phyloP scores from a whole-genome alignment of 202 grass and related monocot species.

The Setaria viridis region DNA sequence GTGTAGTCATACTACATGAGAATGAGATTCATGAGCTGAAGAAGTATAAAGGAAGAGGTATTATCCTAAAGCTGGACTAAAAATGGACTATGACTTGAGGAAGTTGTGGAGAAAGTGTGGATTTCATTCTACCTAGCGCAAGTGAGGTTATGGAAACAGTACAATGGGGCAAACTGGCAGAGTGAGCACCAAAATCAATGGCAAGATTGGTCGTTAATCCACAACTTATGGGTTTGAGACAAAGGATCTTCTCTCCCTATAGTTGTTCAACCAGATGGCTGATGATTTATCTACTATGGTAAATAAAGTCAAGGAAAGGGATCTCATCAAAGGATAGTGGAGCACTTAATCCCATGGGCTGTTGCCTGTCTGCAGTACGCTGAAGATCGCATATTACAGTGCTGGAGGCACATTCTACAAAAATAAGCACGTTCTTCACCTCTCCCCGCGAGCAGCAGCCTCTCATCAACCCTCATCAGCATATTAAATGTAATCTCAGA shows the following conservation, averaged over 20 bases:
- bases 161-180: not conserved
- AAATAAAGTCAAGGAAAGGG: not conserved
- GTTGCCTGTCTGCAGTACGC: not conserved
- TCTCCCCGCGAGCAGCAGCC: not conserved
- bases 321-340: not conserved
- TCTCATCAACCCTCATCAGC: not conserved
- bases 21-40: not conserved
- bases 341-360: not conserved
- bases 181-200: not conserved
- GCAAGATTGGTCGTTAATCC: not conserved
- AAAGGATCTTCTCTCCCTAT: not conserved
- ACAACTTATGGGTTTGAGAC: not conserved
- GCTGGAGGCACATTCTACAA: not conserved
- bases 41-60: not conserved
- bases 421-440: not conserved
- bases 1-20: not conserved
- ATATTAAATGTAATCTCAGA: not conserved
- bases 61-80: not conserved
- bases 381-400: not conserved
- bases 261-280: not conserved
- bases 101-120: not conserved
- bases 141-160: slow-evolving; percentile 3
- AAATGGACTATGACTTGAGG: not conserved
- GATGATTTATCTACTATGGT: not conserved
- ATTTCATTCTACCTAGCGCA: not conserved